These are phyloP conservation scores for Sporothrix pseudoabietina DNA, from an alignment of 2,329 filamentous ascomycete genomes.

Conservation along the genomic window DNA sequence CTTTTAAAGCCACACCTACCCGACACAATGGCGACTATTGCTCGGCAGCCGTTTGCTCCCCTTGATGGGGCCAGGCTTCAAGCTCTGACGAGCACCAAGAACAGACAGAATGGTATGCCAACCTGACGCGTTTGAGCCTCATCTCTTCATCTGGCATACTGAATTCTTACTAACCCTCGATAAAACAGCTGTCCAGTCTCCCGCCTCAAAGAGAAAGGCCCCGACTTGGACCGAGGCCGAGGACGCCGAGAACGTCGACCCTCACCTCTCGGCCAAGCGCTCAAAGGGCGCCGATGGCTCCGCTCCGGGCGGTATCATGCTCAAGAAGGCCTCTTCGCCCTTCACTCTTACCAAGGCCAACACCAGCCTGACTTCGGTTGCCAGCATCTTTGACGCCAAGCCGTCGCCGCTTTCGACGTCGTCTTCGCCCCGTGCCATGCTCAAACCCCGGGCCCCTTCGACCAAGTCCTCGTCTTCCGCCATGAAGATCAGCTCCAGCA, in stretches of 20 bases:
- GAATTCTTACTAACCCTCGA: too few relatives aligned
- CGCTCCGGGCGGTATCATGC: conserved; percentile 49
- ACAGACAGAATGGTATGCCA: conserved; percentile 70
- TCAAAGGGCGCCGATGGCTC: conserved; percentile 54
- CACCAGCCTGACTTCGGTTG: neutral
- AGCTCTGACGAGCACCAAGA: conserved; percentile 73
- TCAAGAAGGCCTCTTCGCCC: conserved; percentile 50
- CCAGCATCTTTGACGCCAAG: conserved; percentile 39
- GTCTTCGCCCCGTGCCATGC: conserved; percentile 44
- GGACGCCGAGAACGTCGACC: conserved; percentile 65
- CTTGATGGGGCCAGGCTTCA: conserved; percentile 70
- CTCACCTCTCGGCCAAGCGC: conserved; percentile 59
- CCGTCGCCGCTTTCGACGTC: conserved; percentile 2
- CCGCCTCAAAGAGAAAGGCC: conserved; percentile 61
- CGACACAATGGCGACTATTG: conserved; percentile 55
- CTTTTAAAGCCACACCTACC: neutral
- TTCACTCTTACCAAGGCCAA: conserved; percentile 50
- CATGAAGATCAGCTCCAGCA: conserved; percentile 37
- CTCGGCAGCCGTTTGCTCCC: conserved; percentile 74
- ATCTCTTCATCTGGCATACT: neutral
- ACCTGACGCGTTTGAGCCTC: neutral
- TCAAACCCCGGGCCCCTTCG: conserved; percentile 58
- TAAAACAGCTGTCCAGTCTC: conserved; percentile 27
- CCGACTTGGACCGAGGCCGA: conserved; percentile 52
- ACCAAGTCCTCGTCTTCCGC: conserved; percentile 48